Percentiles rank a stretch among this genome's conserved stretches.
Evolutionary conservation across 306 rosid species (phyloP).

Genomic region (Albizia julibrissin): DNA sequence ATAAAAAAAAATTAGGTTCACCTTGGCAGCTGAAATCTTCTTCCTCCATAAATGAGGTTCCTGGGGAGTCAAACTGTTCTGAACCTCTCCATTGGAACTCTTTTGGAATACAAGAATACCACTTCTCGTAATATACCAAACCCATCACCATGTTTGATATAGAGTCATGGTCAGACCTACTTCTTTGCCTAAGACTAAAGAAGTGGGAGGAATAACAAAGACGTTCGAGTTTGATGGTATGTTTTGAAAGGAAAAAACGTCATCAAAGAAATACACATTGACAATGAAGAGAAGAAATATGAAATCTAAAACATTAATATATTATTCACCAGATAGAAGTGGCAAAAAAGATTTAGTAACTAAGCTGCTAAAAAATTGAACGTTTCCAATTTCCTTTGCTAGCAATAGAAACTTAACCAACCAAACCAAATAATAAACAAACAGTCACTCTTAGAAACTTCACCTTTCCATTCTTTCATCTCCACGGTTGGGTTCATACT

Average conservation of each 20-base stretch:
- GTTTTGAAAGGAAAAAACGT: conserved; percentile 22
- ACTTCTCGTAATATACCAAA: conserved; percentile 60
- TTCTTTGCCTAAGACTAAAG: conserved; percentile 63
- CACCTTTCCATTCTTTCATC: not conserved
- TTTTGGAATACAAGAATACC: conserved; percentile 67
- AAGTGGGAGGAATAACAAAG: too few relatives aligned
- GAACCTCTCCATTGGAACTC: conserved; percentile 61
- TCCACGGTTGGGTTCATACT: not conserved
- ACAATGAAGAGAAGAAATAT: not conserved
- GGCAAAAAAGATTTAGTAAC: not conserved
- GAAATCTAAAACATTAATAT: not conserved
- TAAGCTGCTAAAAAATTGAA: not conserved
- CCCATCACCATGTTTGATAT: conserved; percentile 62
- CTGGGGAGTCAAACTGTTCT: conserved; percentile 41
- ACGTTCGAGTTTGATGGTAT: not conserved
- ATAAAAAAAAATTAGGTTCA: not conserved
- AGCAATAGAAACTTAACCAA: not conserved
- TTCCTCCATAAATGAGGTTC: conserved; percentile 36
- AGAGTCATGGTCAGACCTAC: conserved; percentile 44
- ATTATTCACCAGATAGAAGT: not conserved
- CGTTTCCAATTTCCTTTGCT: not conserved
- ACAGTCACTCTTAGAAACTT: not conserved
- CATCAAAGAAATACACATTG: conserved; percentile 20
- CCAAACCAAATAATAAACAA: not conserved
- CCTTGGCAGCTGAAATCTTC: conserved; percentile 30